phyloP scores from a whole-genome alignment of 169 alveolate species.

The Eimeria falciformis region DNA sequence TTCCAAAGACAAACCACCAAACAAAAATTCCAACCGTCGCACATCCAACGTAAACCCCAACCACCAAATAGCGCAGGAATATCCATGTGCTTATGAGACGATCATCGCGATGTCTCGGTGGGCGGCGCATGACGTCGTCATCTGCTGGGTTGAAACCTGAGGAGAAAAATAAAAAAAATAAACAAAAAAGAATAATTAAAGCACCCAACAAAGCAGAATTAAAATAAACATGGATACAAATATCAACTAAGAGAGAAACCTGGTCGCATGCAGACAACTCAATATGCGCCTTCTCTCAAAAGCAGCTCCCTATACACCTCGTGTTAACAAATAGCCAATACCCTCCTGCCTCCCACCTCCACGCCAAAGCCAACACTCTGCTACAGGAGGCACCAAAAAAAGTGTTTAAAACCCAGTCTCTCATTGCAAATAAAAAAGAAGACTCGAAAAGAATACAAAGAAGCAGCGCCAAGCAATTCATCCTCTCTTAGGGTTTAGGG shows the following conservation, averaged over 20 bases:
- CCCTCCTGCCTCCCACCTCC: no score
- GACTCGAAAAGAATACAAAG: not conserved
- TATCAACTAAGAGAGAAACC: no score
- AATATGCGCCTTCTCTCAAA: no score
- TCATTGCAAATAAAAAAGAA: not conserved
- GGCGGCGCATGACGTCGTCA: constrained; percentile 96
- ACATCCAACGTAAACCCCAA: constrained; percentile 98
- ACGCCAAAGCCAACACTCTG: no score
- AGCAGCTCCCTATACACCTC: no score
- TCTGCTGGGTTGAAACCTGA: constrained; percentile 99
- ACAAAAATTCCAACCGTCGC: constrained; percentile 99
- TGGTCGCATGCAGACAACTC: no score
- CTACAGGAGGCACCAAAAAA: no score
- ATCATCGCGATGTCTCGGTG: constrained; percentile 97
- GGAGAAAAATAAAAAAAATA: not conserved
- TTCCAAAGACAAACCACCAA: constrained; percentile 94
- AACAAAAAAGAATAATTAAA: not conserved
- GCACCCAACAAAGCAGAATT: no score
- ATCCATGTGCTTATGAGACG: constrained; percentile 96
- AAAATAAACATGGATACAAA: no score
- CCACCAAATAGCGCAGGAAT: constrained; percentile 92
- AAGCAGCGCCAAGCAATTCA: not conserved
- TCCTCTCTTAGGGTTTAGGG: no score
- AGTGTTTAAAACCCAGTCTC: no score
- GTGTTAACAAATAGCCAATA: no score